Evolutionary conservation across 768 basidiomycete genomes (phyloP).

Genomic region (Phylloporus scabripes): DNA sequence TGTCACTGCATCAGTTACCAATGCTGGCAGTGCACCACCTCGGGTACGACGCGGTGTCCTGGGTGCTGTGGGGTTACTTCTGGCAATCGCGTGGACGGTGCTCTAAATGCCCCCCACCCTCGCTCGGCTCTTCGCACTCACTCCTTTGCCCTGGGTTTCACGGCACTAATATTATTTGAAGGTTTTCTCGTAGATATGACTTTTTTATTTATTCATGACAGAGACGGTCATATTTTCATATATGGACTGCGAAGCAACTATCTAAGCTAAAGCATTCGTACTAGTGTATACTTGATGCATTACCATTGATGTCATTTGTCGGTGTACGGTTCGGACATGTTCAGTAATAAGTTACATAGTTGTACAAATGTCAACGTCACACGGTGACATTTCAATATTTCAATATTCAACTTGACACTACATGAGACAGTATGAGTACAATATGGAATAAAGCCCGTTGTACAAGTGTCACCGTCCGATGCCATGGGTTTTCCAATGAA

Average conservation of each 20-base stretch:
- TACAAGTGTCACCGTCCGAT: too few relatives aligned
- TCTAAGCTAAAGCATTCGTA: neutral
- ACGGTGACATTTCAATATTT: too few relatives aligned
- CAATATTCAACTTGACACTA: too few relatives aligned
- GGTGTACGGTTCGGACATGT: neutral
- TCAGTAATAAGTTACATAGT: too few relatives aligned
- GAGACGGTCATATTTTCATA: neutral
- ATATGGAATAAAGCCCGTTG: too few relatives aligned
- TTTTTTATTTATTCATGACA: neutral
- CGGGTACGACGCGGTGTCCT: neutral
- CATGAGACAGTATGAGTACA: too few relatives aligned
- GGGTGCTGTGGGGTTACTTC: neutral
- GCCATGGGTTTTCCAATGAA: too few relatives aligned
- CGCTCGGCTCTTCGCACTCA: neutral
- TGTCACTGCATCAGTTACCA: constrained; percentile 42
- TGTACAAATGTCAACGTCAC: too few relatives aligned
- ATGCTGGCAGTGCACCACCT: constrained; percentile 2
- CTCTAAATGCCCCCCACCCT: constrained; percentile 2
- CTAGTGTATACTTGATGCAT: neutral
- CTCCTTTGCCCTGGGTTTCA: neutral
- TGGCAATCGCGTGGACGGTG: neutral
- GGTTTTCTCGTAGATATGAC: neutral
- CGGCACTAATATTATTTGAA: neutral
- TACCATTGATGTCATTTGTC: neutral
- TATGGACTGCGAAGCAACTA: neutral